Evolutionary conservation across 192 early-diverging fungal genomes (phyloP).

Genomic region (Rhizophagus prolifer): DNA sequence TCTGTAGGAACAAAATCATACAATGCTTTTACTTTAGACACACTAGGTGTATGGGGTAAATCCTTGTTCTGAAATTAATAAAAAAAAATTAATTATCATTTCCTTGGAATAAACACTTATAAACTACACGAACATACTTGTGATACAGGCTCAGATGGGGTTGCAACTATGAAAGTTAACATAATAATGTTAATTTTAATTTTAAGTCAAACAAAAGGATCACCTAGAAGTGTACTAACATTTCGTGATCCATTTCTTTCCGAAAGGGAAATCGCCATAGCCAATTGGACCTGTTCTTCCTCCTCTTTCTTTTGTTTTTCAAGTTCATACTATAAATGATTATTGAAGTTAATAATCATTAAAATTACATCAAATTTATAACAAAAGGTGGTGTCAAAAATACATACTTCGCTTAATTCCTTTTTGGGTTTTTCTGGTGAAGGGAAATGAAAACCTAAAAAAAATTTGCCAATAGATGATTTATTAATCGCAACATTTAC

Average conservation of each 20-base stretch:
- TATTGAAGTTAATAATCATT: not conserved
- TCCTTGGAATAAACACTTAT: not conserved
- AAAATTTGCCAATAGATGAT: not conserved
- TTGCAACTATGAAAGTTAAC: conserved; percentile 16
- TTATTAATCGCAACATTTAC: not conserved
- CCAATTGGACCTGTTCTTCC: conserved; percentile 92
- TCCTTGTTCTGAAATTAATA: not conserved
- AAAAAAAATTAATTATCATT: not conserved
- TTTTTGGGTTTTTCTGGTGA: conserved; percentile 84
- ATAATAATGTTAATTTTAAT: conserved; percentile 32
- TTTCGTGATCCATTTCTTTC: conserved; percentile 42
- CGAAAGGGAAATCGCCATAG: conserved; percentile 86
- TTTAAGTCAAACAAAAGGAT: no score
- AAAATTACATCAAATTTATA: not conserved
- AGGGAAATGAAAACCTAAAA: conserved; percentile 59
- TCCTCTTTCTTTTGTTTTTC: conserved; percentile 88
- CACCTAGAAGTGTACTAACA: not conserved
- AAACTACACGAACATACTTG: not conserved
- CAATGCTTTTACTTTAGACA: conserved; percentile 72
- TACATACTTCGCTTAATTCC: conserved; percentile 54
- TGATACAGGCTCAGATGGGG: not conserved
- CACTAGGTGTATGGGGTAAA: not conserved
- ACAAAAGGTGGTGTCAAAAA: not conserved
- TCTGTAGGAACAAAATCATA: conserved; percentile 94
- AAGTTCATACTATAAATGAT: conserved; percentile 13